Percentiles rank a stretch among this genome's conserved stretches.
Evolutionary conservation across 176 grass and related monocot species (phyloP).

Genomic region (Carex scoparia): DNA sequence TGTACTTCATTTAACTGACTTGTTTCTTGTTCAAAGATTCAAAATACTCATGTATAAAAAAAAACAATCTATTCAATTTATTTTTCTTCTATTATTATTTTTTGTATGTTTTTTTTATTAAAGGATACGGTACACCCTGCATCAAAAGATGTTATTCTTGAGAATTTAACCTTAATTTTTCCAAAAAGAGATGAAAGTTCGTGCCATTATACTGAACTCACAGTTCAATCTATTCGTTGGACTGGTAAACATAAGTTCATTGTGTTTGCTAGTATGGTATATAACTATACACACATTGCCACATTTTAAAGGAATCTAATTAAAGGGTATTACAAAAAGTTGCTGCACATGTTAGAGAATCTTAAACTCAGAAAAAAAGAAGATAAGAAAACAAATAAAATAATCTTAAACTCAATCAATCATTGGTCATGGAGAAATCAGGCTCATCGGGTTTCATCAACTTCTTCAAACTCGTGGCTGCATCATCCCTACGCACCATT

Average conservation of each 20-base stretch:
- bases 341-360: background rate
- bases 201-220: no score
- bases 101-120: no score
- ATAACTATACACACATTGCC: background rate
- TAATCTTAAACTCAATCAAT: slow-evolving; percentile 40
- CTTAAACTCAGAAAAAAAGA: background rate
- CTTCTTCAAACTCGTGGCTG: slow-evolving; percentile 56
- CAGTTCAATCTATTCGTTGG: background rate
- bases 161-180: no score
- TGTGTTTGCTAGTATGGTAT: background rate
- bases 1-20: no score
- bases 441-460: slow-evolving; percentile 90
- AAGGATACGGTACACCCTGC: no score
- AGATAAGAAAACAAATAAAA: background rate
- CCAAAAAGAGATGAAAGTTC: no score
- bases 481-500: slow-evolving; percentile 16
- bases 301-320: background rate
- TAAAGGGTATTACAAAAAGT: background rate
- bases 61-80: background rate
- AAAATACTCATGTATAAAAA: background rate
- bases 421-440: slow-evolving; percentile 62
- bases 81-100: no score
- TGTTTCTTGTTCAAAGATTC: background rate
- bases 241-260: background rate
- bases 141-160: no score